Percentiles rank a stretch among this genome's conserved stretches.
Conservation (phyloP, 371 early-diverging fungal species). For the Saksenaea vasiformis region DNA sequence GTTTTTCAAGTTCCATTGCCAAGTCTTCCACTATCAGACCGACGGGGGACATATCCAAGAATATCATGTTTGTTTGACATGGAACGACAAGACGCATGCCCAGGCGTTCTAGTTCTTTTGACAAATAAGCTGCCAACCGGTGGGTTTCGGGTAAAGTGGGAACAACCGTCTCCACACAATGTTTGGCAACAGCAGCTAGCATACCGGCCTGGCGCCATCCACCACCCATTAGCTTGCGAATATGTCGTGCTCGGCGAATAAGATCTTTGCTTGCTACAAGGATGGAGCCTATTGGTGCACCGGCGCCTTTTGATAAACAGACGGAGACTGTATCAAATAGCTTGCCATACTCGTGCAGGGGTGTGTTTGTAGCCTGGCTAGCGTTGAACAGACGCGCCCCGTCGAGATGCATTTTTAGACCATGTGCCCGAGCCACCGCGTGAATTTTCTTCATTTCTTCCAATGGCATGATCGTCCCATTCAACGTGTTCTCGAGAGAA, state of each 20-base stretch:
- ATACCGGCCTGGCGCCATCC: slow-evolving; percentile 90
- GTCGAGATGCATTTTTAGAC: slow-evolving; percentile 77
- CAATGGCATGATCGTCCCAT: slow-evolving; percentile 78
- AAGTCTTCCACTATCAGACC: slow-evolving; percentile 53
- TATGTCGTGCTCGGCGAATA: slow-evolving; percentile 75
- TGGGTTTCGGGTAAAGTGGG: slow-evolving; percentile 70
- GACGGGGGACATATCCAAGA: slow-evolving; percentile 53
- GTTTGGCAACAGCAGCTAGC: slow-evolving; percentile 72
- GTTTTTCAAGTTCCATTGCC: slow-evolving; percentile 39
- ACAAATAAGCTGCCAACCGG: slow-evolving; percentile 58
- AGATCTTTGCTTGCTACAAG: slow-evolving; percentile 61
- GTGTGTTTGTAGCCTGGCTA: slow-evolving; percentile 62
- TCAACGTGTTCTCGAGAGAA: slow-evolving; percentile 88
- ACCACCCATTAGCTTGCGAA: slow-evolving; percentile 89
- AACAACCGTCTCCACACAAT: slow-evolving; percentile 65
- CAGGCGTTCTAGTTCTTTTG: slow-evolving; percentile 50
- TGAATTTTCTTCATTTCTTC: slow-evolving; percentile 71
- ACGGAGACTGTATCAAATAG: slow-evolving; percentile 82
- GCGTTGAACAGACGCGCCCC: slow-evolving; percentile 94
- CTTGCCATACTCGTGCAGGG: slow-evolving; percentile 67
- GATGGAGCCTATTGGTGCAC: slow-evolving; percentile 90
- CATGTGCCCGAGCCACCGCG: slow-evolving; percentile 46
- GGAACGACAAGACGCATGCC: slow-evolving; percentile 64
- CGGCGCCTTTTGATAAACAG: slow-evolving; percentile 86
- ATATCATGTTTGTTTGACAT: slow-evolving; percentile 91